Percentiles rank a stretch among this genome's conserved stretches.
These are phyloP conservation scores for Lentinula edodes DNA, from an alignment of 768 basidiomycete genomes.

Conservation along the genomic window DNA sequence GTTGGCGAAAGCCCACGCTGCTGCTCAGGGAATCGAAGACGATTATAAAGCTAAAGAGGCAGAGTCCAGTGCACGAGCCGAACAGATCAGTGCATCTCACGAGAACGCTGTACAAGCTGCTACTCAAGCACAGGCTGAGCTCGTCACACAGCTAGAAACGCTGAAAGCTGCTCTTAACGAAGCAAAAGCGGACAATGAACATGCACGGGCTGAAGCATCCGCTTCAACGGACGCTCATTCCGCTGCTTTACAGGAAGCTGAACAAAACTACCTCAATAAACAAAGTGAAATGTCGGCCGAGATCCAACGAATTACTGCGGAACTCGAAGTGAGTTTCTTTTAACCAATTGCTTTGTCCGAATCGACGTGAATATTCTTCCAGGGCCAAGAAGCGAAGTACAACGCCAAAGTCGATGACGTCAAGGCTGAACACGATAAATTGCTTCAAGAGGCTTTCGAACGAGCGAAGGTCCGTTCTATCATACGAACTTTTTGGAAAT, in stretches of 20 bases:
- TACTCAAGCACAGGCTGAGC: slow-evolving; percentile 35
- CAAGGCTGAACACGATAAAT: slow-evolving; percentile 55
- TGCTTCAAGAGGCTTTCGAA: slow-evolving; percentile 67
- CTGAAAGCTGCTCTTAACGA: slow-evolving; percentile 43
- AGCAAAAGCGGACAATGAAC: slow-evolving; percentile 41
- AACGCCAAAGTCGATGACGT: slow-evolving; percentile 59
- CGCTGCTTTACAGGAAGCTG: slow-evolving; percentile 45
- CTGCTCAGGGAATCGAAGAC: slow-evolving; percentile 42
- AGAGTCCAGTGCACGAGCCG: slow-evolving; percentile 33
- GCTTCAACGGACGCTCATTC: slow-evolving; percentile 43
- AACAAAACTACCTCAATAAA: slow-evolving; percentile 41
- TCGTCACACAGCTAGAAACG: slow-evolving; percentile 37
- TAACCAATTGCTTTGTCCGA: background rate
- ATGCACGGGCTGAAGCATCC: slow-evolving; percentile 37
- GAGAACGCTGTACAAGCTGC: slow-evolving; percentile 39
- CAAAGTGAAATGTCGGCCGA: slow-evolving; percentile 50
- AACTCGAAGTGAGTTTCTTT: slow-evolving; percentile 55
- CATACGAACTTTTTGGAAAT: background rate
- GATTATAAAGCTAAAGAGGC: slow-evolving; percentile 43
- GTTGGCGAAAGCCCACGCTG: slow-evolving; percentile 39
- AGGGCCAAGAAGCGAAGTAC: slow-evolving; percentile 72
- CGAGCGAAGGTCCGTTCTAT: slow-evolving; percentile 60
- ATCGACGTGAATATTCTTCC: slow-evolving; percentile 5
- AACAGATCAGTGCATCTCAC: slow-evolving; percentile 37
- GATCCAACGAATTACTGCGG: slow-evolving; percentile 47